Evolutionary conservation across 768 basidiomycete species (phyloP).

Genomic region (Floccularia luteovirens): DNA sequence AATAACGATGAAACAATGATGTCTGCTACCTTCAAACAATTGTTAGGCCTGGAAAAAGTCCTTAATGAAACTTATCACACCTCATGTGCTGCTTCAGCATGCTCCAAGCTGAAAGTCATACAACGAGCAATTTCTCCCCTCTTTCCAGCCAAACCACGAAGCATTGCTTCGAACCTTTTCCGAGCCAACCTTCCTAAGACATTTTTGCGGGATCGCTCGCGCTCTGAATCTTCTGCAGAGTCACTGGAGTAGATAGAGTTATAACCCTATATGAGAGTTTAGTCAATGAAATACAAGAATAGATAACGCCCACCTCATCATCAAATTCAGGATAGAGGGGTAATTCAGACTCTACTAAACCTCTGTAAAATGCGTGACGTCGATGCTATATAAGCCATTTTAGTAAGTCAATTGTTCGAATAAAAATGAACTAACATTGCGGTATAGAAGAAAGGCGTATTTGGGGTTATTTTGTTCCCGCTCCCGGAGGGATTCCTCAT

Average conservation of each 20-base stretch:
- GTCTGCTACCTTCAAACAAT: slow-evolving; percentile 65
- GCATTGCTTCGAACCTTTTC: slow-evolving; percentile 83
- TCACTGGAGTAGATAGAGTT: slow-evolving; percentile 89
- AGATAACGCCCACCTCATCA: slow-evolving; percentile 50
- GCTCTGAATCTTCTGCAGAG: slow-evolving; percentile 90
- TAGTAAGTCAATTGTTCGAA: slow-evolving; percentile 3
- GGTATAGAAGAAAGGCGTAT: slow-evolving; percentile 66
- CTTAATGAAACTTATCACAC: slow-evolving; percentile 29
- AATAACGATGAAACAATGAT: slow-evolving; percentile 85
- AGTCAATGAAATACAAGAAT: background rate
- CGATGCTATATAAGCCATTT: slow-evolving; percentile 50
- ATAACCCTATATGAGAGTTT: slow-evolving; percentile 50
- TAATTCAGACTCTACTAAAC: slow-evolving; percentile 53
- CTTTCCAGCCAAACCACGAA: slow-evolving; percentile 79
- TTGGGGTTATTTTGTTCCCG: slow-evolving; percentile 78
- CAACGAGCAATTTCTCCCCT: slow-evolving; percentile 88
- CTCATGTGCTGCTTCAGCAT: slow-evolving; percentile 93
- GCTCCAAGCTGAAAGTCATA: slow-evolving; percentile 96
- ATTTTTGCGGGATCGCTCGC: slow-evolving; percentile 73
- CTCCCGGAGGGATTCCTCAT: slow-evolving; percentile 66
- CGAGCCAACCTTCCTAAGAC: slow-evolving; percentile 73
- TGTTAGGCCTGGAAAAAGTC: background rate
- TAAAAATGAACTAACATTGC: slow-evolving; percentile 33
- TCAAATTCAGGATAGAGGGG: slow-evolving; percentile 64
- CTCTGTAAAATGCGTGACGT: slow-evolving; percentile 62